Evolutionary conservation across 306 rosid genomes (phyloP).

Genomic region (Castanea crenata): DNA sequence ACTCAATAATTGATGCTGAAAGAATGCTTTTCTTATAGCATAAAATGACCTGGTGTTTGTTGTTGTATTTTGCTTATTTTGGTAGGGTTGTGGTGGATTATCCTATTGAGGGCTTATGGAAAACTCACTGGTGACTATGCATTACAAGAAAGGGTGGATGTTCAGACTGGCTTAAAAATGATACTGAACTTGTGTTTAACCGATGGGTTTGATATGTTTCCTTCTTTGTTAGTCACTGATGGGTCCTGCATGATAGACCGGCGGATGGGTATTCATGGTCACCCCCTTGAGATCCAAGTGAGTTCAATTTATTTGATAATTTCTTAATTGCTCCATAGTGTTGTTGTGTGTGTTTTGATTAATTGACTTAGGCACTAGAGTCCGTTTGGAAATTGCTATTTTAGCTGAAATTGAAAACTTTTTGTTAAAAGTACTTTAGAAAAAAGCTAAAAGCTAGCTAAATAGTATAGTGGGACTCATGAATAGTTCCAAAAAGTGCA

Average conservation of each 20-base stretch:
- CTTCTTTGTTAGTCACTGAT: conserved; percentile 91
- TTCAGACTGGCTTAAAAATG: conserved; percentile 91
- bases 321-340: not conserved
- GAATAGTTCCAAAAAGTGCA: no score
- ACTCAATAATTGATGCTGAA: not conserved
- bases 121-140: conserved; percentile 77
- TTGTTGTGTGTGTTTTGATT: not conserved
- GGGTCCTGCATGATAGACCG: conserved; percentile 99
- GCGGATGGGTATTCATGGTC: conserved; percentile 98
- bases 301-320: conserved; percentile 23
- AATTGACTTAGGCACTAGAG: not conserved
- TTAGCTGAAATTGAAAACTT: no score
- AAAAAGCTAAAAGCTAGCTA: no score
- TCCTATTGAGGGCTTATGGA: conserved; percentile 85
- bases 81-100: conserved; percentile 97
- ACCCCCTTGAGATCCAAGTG: conserved; percentile 98
- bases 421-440: no score
- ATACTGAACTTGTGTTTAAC: conserved; percentile 82
- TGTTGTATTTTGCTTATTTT: conserved; percentile 11
- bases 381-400: rapidly evolving
- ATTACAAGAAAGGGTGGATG: conserved; percentile 89
- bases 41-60: not conserved
- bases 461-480: rapidly evolving
- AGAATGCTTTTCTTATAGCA: conserved; percentile 3
- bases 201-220: conserved; percentile 96